A percentile compares a stretch with the other conserved stretches of the same genome.
Conservation (phyloP, 2,329 filamentous ascomycete genomes). For the Elsinoe arachidis region DNA sequence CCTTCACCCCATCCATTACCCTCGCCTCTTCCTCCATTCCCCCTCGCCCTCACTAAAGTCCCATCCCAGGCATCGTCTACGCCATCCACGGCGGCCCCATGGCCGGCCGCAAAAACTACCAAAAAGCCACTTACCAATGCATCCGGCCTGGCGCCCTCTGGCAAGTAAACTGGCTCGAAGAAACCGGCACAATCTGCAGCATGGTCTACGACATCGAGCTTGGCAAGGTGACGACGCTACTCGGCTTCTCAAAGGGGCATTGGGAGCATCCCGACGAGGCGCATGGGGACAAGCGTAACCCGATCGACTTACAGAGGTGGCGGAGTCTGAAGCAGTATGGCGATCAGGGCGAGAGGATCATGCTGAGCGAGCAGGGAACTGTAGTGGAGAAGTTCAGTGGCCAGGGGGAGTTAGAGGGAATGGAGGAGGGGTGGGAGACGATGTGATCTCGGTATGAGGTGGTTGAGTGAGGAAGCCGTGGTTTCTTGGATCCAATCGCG, state of each 20-base stretch:
- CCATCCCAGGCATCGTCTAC: conserved; percentile 41
- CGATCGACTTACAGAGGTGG: conserved; percentile 45
- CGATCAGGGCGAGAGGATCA: conserved; percentile 41
- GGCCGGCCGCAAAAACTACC: conserved; percentile 47
- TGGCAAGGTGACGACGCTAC: conserved; percentile 42
- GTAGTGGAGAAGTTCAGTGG: conserved; percentile 45
- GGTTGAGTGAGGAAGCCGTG: not conserved
- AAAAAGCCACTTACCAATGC: conserved; percentile 49
- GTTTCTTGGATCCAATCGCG: not conserved
- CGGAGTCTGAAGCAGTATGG: conserved; percentile 42
- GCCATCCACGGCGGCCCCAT: conserved; percentile 53
- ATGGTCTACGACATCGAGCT: conserved; percentile 47
- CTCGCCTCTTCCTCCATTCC: no score
- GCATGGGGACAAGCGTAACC: conserved; percentile 49
- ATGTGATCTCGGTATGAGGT: not conserved
- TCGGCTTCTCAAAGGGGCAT: conserved; percentile 47
- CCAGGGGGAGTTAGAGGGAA: conserved; percentile 39
- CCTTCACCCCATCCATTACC: not conserved
- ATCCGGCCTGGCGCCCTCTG: conserved; percentile 50
- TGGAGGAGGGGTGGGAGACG: conserved; percentile 33
- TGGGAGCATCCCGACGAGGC: conserved; percentile 46
- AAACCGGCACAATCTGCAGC: conserved; percentile 50
- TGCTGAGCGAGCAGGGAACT: conserved; percentile 47
- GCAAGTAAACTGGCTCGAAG: conserved; percentile 54
- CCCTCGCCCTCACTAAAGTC: conserved; percentile 24